Percentiles rank a stretch among this genome's conserved stretches.
phyloP scores from a whole-genome alignment of 2,329 filamentous ascomycete genomes.

The Raffaelea albimanens region DNA sequence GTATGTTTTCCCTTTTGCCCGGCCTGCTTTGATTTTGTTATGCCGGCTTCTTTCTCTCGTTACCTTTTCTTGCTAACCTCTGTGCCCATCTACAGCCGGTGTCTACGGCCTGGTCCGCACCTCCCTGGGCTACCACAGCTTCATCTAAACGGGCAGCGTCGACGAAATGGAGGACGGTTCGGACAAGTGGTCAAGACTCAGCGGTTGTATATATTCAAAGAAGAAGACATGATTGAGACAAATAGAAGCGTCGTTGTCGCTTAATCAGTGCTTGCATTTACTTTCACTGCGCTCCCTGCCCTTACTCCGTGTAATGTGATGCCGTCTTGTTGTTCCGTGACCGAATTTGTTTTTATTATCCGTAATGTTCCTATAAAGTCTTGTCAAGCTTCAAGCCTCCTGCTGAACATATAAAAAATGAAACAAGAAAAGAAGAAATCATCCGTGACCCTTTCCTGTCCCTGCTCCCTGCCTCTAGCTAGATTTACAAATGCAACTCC shows the following conservation, averaged over 20 bases:
- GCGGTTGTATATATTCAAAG: background rate
- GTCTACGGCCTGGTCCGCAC: slow-evolving; percentile 69
- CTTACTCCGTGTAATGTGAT: too few relatives aligned
- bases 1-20: slow-evolving; percentile 24
- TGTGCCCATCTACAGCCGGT: slow-evolving; percentile 26
- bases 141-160: slow-evolving; percentile 31
- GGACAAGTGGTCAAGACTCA: background rate
- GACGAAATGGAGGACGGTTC: background rate
- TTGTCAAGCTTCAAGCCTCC: too few relatives aligned
- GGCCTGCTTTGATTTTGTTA: background rate
- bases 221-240: background rate
- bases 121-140: slow-evolving; percentile 70
- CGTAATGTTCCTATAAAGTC: too few relatives aligned
- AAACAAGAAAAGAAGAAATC: too few relatives aligned
- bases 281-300: too few relatives aligned
- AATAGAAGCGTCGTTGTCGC: background rate
- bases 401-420: too few relatives aligned
- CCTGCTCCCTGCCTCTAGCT: too few relatives aligned
- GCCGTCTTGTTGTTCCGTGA: too few relatives aligned
- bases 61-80: slow-evolving; percentile 3
- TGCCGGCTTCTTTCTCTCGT: background rate
- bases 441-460: too few relatives aligned
- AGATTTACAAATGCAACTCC: too few relatives aligned
- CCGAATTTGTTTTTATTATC: too few relatives aligned
- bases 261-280: too few relatives aligned